Evolutionary conservation across 208 protist genomes (phyloP).

Genomic region (Tetramitus jugosus): DNA sequence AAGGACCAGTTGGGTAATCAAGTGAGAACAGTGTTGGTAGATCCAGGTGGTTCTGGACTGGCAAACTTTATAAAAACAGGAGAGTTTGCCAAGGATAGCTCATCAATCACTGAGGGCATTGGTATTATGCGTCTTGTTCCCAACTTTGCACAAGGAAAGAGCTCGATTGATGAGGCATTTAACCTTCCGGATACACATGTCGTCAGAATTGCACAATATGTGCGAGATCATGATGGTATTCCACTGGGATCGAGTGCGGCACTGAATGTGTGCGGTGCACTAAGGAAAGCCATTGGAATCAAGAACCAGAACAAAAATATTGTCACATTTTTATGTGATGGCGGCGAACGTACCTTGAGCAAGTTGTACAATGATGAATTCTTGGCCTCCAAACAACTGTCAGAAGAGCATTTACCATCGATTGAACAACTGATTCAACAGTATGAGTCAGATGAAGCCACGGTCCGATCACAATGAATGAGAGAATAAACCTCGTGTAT

Average conservation of each 20-base stretch:
- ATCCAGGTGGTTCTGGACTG: not conserved
- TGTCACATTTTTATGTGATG: not conserved
- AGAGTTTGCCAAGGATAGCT: not conserved
- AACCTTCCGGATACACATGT: not conserved
- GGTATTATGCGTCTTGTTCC: not conserved
- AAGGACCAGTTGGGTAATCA: conserved; percentile 31
- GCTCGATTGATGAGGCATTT: not conserved
- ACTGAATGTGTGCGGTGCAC: not conserved
- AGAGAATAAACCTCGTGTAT: too few species aligned
- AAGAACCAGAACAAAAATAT: not conserved
- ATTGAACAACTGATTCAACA: not conserved
- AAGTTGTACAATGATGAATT: not conserved
- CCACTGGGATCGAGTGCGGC: not conserved
- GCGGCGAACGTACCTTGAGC: not conserved
- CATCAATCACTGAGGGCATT: not conserved
- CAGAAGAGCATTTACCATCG: too few species aligned
- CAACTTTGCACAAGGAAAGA: not conserved
- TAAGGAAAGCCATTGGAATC: not conserved
- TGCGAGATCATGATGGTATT: not conserved
- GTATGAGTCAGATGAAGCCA: not conserved
- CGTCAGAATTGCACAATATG: not conserved
- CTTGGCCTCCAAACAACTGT: not conserved
- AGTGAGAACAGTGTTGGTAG: not conserved
- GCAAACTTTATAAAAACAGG: not conserved
- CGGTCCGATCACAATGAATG: too few species aligned